These are phyloP conservation scores for Russula compacta DNA, from an alignment of 768 basidiomycete genomes.

Conservation along the genomic window DNA sequence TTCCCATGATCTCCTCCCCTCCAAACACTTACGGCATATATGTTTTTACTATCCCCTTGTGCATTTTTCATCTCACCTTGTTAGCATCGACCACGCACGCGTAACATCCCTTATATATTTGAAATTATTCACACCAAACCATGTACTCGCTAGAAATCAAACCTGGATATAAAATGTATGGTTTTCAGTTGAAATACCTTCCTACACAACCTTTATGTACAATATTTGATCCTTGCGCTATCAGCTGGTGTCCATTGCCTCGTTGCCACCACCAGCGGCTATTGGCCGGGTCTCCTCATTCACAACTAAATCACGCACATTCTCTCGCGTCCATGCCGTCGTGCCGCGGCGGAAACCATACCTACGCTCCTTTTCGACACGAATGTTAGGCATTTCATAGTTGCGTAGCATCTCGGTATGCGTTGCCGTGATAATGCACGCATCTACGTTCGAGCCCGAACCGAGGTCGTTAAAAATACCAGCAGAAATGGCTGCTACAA, in stretches of 20 bases:
- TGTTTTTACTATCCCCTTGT: not conserved
- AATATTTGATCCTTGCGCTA: constrained; percentile 17
- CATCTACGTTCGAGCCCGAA: constrained; percentile 97
- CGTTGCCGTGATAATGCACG: constrained; percentile 83
- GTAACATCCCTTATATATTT: not conserved
- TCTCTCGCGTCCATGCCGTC: constrained; percentile 82
- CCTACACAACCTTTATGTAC: not conserved
- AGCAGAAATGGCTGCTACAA: constrained; percentile 79
- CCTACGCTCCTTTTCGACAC: constrained; percentile 65
- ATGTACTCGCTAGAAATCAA: constrained; percentile 11
- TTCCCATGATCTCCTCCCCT: not conserved
- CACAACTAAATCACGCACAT: constrained; percentile 60
- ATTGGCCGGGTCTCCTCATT: constrained; percentile 56
- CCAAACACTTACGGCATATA: not conserved
- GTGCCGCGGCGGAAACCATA: constrained; percentile 73
- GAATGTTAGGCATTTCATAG: constrained; percentile 84
- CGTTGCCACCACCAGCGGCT: constrained; percentile 31
- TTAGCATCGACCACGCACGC: not conserved
- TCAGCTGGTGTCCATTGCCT: constrained; percentile 77
- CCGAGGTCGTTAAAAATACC: constrained; percentile 99
- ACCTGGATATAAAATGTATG: not conserved
- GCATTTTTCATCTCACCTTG: not conserved
- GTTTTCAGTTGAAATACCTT: constrained; percentile 2
- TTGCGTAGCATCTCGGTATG: constrained; percentile 91
- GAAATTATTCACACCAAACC: constrained; percentile 5